These are phyloP conservation scores for Cordia subcordata DNA, from an alignment of 257 asterid species.

Conservation along the genomic window DNA sequence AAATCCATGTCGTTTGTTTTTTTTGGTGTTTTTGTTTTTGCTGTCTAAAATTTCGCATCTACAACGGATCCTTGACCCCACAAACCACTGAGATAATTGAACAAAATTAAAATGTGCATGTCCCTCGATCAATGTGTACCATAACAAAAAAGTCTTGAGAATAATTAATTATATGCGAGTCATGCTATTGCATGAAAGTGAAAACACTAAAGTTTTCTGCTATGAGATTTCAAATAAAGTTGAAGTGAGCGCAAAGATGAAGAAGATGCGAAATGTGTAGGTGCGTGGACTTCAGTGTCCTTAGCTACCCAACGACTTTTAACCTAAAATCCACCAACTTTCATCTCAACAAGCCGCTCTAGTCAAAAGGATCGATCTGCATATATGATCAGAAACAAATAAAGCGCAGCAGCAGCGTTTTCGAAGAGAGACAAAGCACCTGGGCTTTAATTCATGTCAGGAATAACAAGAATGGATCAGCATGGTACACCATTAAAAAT, in stretches of 20 bases:
- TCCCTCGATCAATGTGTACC: neutral
- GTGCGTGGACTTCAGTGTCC: constrained; percentile 16
- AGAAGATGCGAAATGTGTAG: neutral
- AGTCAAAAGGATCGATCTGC: constrained; percentile 18
- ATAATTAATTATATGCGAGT: too few relatives aligned
- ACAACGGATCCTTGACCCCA: constrained; percentile 25
- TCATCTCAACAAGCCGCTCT: neutral
- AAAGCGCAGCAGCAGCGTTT: constrained; percentile 14
- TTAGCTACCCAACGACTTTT: constrained; percentile 15
- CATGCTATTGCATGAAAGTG: constrained; percentile 7
- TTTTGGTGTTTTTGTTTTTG: too few relatives aligned
- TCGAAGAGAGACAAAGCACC: constrained; percentile 18
- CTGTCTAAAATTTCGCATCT: constrained; percentile 12
- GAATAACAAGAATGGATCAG: constrained; percentile 15
- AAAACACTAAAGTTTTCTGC: neutral
- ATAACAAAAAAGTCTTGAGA: constrained; percentile 22
- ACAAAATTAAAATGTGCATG: constrained; percentile 15
- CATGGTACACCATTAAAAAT: constrained; percentile 15
- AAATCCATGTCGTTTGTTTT: too few relatives aligned
- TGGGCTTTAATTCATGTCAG: constrained; percentile 21
- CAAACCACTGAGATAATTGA: constrained; percentile 12
- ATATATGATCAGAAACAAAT: constrained; percentile 8
- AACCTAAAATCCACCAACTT: constrained; percentile 16
- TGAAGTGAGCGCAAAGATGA: neutral
- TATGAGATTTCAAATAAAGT: constrained; percentile 8